A percentile compares a stretch with the other conserved stretches of the same genome.
These are phyloP conservation scores for Pleurotus cornucopiae DNA, from an alignment of 768 basidiomycete genomes.

Conservation along the genomic window DNA sequence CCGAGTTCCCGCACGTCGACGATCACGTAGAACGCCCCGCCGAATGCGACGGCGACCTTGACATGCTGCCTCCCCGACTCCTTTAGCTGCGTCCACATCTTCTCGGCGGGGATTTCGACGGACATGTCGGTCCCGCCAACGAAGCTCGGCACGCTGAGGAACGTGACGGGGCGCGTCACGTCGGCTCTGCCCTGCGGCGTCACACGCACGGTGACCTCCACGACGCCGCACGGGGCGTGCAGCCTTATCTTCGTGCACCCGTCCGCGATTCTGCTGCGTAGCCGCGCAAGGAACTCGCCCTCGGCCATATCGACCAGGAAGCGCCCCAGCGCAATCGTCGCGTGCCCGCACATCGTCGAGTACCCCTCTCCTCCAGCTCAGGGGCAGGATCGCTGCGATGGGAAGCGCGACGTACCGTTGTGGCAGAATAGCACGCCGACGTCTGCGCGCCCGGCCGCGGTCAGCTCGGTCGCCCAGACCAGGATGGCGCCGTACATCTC, in stretches of 20 bases:
- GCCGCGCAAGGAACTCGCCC: constrained; percentile 24
- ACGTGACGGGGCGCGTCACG: constrained; percentile 23
- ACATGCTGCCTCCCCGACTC: constrained; percentile 14
- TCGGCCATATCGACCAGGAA: constrained; percentile 32
- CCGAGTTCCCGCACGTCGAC: constrained; percentile 30
- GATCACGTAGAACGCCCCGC: constrained; percentile 36
- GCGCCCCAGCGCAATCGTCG: constrained; percentile 35
- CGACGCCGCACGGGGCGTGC: constrained; percentile 35
- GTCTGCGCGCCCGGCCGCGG: constrained; percentile 26
- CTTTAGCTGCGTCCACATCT: constrained; percentile 21
- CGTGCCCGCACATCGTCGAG: constrained; percentile 40
- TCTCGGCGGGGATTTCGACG: constrained; percentile 22
- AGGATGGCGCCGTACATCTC: constrained; percentile 40
- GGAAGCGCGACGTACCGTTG: constrained; percentile 23
- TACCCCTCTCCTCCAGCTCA: constrained; percentile 26
- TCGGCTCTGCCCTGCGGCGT: constrained; percentile 22
- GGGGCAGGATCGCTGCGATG: too few relatives aligned
- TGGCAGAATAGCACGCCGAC: constrained; percentile 39
- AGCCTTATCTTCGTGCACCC: constrained; percentile 20
- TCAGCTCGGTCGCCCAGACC: constrained; percentile 30
- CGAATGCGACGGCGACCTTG: constrained; percentile 29
- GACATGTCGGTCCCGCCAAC: constrained; percentile 20
- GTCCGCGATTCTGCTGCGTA: constrained; percentile 15
- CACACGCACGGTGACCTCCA: constrained; percentile 24
- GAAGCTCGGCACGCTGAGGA: constrained; percentile 32